A percentile compares a stretch with the other conserved stretches of the same genome.
These are phyloP conservation scores for Myxozyma udenii DNA, from an alignment of 805 yeast genomes.

Conservation along the genomic window DNA sequence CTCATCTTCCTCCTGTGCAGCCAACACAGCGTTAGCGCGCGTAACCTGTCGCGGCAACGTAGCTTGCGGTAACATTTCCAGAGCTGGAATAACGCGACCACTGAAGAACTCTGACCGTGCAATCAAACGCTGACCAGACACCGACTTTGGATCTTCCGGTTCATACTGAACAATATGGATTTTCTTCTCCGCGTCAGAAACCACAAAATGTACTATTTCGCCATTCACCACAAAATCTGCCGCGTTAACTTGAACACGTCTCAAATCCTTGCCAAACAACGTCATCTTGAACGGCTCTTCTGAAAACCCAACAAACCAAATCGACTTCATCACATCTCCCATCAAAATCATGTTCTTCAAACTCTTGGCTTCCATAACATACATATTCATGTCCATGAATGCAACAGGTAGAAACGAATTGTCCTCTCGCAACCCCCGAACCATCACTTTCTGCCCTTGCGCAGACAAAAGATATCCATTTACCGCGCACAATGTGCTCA, in stretches of 20 bases:
- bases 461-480: slow-evolving; percentile 79
- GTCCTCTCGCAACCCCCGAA: slow-evolving; percentile 81
- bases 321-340: slow-evolving; percentile 75
- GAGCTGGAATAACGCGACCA: slow-evolving; percentile 47
- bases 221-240: slow-evolving; percentile 76
- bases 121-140: slow-evolving; percentile 72
- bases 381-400: slow-evolving; percentile 80
- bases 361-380: slow-evolving; percentile 72
- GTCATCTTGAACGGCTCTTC: slow-evolving; percentile 92
- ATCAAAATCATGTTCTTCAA: slow-evolving; percentile 76
- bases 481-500: slow-evolving; percentile 68
- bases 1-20: neutral
- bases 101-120: slow-evolving; percentile 67
- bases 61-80: slow-evolving; percentile 36
- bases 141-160: slow-evolving; percentile 83
- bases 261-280: slow-evolving; percentile 68
- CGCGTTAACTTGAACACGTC: slow-evolving; percentile 58
- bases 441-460: slow-evolving; percentile 80
- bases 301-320: slow-evolving; percentile 83
- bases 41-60: slow-evolving; percentile 4
- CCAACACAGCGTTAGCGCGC: neutral
- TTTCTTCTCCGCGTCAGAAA: slow-evolving; percentile 64
- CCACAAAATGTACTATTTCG: slow-evolving; percentile 61
- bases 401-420: slow-evolving; percentile 90
- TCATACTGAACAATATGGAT: slow-evolving; percentile 79